Evolutionary conservation across 768 basidiomycete species (phyloP).

Genomic region (Boletus rubescentipes): DNA sequence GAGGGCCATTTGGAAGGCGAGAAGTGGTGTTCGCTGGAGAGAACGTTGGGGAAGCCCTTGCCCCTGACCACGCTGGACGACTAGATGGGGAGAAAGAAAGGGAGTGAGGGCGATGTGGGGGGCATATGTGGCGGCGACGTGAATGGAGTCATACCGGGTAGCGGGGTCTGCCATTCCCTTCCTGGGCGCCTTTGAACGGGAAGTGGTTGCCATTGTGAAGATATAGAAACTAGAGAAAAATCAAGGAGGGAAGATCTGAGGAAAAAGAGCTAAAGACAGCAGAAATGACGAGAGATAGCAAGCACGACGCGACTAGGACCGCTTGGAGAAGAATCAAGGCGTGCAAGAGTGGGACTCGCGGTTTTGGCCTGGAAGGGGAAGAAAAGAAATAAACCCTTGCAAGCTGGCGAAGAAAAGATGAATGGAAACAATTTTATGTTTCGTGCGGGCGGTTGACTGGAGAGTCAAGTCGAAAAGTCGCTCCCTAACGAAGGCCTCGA

Average conservation of each 20-base stretch:
- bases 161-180: slow-evolving; percentile 59
- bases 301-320: slow-evolving; percentile 33
- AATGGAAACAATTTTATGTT: slow-evolving; percentile 29
- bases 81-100: slow-evolving; percentile 26
- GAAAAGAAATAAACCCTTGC: slow-evolving; percentile 20
- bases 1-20: slow-evolving; percentile 45
- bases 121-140: slow-evolving; percentile 15
- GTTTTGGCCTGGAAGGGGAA: slow-evolving; percentile 19
- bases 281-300: slow-evolving; percentile 38
- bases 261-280: slow-evolving; percentile 28
- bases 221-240: slow-evolving; percentile 24
- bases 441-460: slow-evolving; percentile 28
- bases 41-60: slow-evolving; percentile 71
- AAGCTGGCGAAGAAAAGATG: slow-evolving; percentile 26
- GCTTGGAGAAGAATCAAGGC: slow-evolving; percentile 22
- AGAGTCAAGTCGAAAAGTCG: slow-evolving; percentile 32
- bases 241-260: slow-evolving; percentile 30
- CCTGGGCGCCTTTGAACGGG: slow-evolving; percentile 61
- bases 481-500: slow-evolving; percentile 29
- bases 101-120: slow-evolving; percentile 9
- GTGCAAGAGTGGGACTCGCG: slow-evolving; percentile 20
- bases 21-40: slow-evolving; percentile 46
- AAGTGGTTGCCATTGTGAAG: slow-evolving; percentile 57
- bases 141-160: slow-evolving; percentile 44
- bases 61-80: slow-evolving; percentile 61